phyloP scores from a whole-genome alignment of 805 yeast genomes.

The Candida sanyiensis region DNA sequence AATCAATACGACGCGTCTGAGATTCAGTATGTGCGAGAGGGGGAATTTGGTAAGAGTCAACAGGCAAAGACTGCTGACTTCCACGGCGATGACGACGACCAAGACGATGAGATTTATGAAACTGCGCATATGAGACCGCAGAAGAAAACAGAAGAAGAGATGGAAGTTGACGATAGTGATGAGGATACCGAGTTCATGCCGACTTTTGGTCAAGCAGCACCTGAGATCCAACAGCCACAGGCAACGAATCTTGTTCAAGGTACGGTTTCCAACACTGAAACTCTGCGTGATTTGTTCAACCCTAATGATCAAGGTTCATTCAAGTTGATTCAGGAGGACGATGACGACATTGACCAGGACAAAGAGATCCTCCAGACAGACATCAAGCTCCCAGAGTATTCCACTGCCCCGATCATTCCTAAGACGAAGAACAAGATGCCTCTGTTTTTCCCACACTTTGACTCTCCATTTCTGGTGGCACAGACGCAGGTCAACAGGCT shows the following conservation, averaged over 20 bases:
- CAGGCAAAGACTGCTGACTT: slow-evolving; percentile 8
- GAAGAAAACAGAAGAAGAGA: slow-evolving; percentile 20
- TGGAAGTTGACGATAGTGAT: slow-evolving; percentile 24
- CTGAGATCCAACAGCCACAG: slow-evolving; percentile 12
- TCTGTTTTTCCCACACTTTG: slow-evolving; percentile 75
- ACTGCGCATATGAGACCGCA: slow-evolving; percentile 10
- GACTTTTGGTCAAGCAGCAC: slow-evolving; percentile 35
- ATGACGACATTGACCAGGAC: slow-evolving; percentile 43
- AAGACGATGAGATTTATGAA: slow-evolving; percentile 14
- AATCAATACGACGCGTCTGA: slow-evolving; percentile 11
- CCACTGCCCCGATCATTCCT: slow-evolving; percentile 17
- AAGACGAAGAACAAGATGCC: slow-evolving; percentile 37
- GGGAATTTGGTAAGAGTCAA: slow-evolving; percentile 18
- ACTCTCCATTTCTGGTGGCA: slow-evolving; percentile 81
- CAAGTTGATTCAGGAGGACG: slow-evolving; percentile 38
- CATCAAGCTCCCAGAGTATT: slow-evolving; percentile 20
- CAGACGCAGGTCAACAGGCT: slow-evolving; percentile 74
- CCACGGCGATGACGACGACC: slow-evolving; percentile 22
- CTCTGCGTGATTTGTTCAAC: slow-evolving; percentile 54
- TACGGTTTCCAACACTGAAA: slow-evolving; percentile 47
- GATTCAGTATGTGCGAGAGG: slow-evolving; percentile 27
- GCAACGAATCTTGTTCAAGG: slow-evolving; percentile 19
- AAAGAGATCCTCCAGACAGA: slow-evolving; percentile 23
- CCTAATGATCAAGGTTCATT: slow-evolving; percentile 35
- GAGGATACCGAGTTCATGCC: slow-evolving; percentile 41